phyloP scores from a whole-genome alignment of 352 stramenopile species.

The Phytophthora multivora region DNA sequence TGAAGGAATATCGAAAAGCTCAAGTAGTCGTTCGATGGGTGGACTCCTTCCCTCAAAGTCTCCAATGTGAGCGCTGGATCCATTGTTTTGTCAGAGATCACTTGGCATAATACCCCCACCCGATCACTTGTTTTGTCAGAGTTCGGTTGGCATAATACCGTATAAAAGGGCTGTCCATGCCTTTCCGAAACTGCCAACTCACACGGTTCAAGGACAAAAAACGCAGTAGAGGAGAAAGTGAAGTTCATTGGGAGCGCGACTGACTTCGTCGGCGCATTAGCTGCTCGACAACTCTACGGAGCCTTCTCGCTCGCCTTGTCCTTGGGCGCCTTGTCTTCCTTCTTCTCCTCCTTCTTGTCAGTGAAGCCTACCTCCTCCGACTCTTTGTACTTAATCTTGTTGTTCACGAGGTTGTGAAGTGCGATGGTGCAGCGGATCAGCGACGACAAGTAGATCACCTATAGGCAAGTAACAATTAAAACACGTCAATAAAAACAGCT shows the following conservation, averaged over 20 bases:
- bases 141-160: conserved; percentile 2
- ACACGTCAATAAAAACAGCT: not conserved
- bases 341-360: conserved; percentile 78
- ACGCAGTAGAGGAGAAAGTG: conserved; percentile 12
- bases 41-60: conserved; percentile 16
- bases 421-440: conserved; percentile 98
- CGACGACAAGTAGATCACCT: conserved; percentile 97
- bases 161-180: not conserved
- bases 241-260: conserved; percentile 28
- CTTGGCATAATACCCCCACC: conserved; percentile 4
- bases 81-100: conserved; percentile 5
- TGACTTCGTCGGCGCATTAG: conserved; percentile 21
- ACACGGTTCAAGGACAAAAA: not conserved
- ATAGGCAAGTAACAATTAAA: conserved; percentile 6
- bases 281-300: conserved; percentile 39
- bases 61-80: conserved; percentile 10
- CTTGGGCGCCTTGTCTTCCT: conserved; percentile 51
- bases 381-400: conserved; percentile 98
- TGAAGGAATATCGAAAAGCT: conserved; percentile 17
- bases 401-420: conserved; percentile 99
- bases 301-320: conserved; percentile 55
- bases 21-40: conserved; percentile 3
- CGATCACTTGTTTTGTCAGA: conserved; percentile 2
- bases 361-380: conserved; percentile 73
- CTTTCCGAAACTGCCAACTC: not conserved